A percentile compares a stretch with the other conserved stretches of the same genome.
Evolutionary conservation across 2,329 filamentous ascomycete species (phyloP).

Genomic region (Fusarium tuaranense): DNA sequence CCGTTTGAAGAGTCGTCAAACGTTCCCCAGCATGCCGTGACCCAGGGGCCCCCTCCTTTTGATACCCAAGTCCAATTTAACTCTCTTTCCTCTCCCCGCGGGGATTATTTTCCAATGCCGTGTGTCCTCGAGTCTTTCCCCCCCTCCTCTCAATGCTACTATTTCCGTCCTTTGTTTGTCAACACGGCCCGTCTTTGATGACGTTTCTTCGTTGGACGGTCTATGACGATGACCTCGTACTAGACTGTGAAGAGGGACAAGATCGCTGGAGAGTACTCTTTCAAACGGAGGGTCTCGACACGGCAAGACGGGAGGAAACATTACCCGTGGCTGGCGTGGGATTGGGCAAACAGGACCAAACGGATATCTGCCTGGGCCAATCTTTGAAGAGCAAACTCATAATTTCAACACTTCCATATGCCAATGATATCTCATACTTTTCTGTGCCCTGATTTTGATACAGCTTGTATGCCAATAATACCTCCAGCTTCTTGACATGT

Average conservation of each 20-base stretch:
- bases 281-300: slow-evolving; percentile 33
- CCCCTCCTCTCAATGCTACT: slow-evolving; percentile 9
- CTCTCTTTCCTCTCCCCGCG: slow-evolving; percentile 1
- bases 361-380: slow-evolving; percentile 8
- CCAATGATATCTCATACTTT: neutral
- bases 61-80: neutral
- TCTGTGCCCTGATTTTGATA: neutral
- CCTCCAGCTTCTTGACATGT: neutral
- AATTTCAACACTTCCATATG: neutral
- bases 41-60: slow-evolving; percentile 14
- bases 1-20: slow-evolving; percentile 40
- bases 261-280: neutral
- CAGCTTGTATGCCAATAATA: neutral
- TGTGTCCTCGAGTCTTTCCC: slow-evolving; percentile 15
- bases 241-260: neutral
- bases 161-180: slow-evolving; percentile 36
- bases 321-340: slow-evolving; percentile 11
- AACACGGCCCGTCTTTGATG: slow-evolving; percentile 4
- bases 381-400: slow-evolving; percentile 12
- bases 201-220: slow-evolving; percentile 23
- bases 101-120: slow-evolving; percentile 21
- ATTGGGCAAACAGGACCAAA: slow-evolving; percentile 32
- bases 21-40: slow-evolving; percentile 43
- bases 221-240: neutral
- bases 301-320: slow-evolving; percentile 26